These are phyloP conservation scores for Bullera alba DNA, from an alignment of 768 basidiomycete species.

Conservation along the genomic window DNA sequence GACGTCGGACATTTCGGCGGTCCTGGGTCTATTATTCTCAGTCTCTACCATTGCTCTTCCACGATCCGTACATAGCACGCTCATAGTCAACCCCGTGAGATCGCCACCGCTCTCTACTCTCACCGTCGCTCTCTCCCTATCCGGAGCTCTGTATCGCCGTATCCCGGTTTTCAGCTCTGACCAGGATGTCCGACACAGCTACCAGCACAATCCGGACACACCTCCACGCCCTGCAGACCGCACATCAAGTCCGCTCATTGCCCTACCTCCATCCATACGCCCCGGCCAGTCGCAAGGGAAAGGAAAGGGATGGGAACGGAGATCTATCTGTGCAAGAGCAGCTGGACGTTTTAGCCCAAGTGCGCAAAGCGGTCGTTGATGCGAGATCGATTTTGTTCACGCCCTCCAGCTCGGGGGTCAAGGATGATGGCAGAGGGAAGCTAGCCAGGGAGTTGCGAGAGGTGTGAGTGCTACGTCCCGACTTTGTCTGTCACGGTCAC, in stretches of 20 bases:
- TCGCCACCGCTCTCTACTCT: too few relatives aligned
- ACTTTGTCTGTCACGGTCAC: too few relatives aligned
- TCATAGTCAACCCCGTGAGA: too few relatives aligned
- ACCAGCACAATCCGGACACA: conserved; percentile 3
- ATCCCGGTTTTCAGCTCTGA: too few relatives aligned
- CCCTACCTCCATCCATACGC: conserved; percentile 29
- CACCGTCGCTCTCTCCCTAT: too few relatives aligned
- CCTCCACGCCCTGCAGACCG: background rate
- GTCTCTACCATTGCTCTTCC: too few relatives aligned
- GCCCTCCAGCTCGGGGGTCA: background rate
- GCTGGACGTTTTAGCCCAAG: conserved; percentile 1
- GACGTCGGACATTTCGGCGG: too few relatives aligned
- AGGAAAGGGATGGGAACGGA: conserved; percentile 8
- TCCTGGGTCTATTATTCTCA: too few relatives aligned
- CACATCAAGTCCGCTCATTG: conserved; percentile 1
- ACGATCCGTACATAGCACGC: too few relatives aligned
- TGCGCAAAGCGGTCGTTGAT: background rate
- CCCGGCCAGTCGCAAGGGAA: conserved; percentile 9
- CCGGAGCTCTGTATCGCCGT: too few relatives aligned
- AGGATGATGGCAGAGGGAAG: conserved; percentile 13
- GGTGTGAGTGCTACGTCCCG: conserved; percentile 12
- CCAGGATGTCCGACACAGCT: too few relatives aligned
- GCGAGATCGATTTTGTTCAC: conserved; percentile 1
- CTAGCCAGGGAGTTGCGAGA: conserved; percentile 24
- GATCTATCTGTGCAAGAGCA: conserved; percentile 1